Conservation (phyloP, 2,329 filamentous ascomycete genomes). For the Aureobasidium vineae region DNA sequence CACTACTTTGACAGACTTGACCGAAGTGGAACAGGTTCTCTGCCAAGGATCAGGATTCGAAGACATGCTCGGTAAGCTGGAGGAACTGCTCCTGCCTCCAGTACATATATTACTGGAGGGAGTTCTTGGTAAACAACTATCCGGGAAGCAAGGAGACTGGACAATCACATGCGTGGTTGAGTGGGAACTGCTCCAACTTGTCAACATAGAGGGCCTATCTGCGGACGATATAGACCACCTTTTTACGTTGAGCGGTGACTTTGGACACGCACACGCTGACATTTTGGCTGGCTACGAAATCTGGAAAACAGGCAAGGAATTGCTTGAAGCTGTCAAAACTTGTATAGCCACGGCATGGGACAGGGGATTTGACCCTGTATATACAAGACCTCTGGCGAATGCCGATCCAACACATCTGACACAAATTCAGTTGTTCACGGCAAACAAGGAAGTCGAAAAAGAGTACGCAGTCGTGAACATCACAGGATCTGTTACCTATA, state of each 20-base stretch:
- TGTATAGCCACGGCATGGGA: neutral
- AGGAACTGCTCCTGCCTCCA: neutral
- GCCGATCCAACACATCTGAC: neutral
- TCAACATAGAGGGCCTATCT: neutral
- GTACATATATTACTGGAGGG: neutral
- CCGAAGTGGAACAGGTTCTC: neutral
- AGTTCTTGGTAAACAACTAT: neutral
- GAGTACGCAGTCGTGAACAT: neutral
- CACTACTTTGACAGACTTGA: neutral
- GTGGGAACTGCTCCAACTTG: neutral
- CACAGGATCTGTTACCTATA: neutral
- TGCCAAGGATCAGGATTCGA: neutral
- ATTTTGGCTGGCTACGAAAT: neutral
- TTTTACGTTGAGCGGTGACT: neutral
- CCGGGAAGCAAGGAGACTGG: neutral
- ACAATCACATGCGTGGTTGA: neutral
- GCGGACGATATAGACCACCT: neutral
- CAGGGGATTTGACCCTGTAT: neutral
- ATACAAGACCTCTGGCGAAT: neutral
- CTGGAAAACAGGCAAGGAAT: neutral
- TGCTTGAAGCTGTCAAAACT: neutral
- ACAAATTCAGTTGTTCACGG: neutral
- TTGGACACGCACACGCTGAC: neutral
- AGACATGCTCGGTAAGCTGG: neutral
- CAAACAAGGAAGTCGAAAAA: neutral